Base-by-base conservation (phyloP, 139 green algal genomes). In the Volvox reticuliferus region DNA sequence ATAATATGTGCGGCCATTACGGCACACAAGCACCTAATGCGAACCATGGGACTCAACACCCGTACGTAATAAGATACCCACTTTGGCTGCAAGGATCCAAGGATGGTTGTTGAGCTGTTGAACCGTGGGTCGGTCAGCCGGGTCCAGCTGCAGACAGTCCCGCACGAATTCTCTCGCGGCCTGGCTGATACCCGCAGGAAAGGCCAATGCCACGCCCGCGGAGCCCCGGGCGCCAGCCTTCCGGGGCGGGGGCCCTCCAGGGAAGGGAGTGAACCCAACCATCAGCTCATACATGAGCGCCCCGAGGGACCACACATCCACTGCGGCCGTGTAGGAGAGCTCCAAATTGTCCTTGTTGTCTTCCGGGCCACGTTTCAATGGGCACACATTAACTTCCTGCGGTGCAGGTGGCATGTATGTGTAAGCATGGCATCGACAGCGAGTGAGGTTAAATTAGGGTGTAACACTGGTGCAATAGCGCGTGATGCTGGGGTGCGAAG, bases 241-340 rank as follows among this genome's bases (percentile, higher is more conserved):
- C 22, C 6, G 5, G 18, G 71, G 17, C 24, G 73, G 71, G 63
- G 73, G 86, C 0, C 71, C 86, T 1, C 73, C 73, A 2, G 75
- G 75, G 75, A 84, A 90, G 50, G 86, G 86, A 14, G 86, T 84
- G 75, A 90, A 90, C 22, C 86, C 86, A 19, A 79, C 55, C 75
- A 95, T 91, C 78, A 96, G 91, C 91, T 96, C 94, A 77, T 95
- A 95, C 2, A 91, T 85, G 28, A 95, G 71, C 21, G 94, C 93
- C 5, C 93, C 93, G 24, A 91, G 86, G 3, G 82, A 86, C 93
- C 93, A 95, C 30, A 92, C 84, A 76, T 95, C 86, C 75, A 95
- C 94, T 1, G 91, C 50, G 21, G 61, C 24, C 33, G 69, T 84
- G 89, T 96, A 96, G 22, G 85, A 62, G 19, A 96, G 82, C 19